phyloP scores from a whole-genome alignment of 495 filamentous ascomycete species.

The Penicillium ucsense region DNA sequence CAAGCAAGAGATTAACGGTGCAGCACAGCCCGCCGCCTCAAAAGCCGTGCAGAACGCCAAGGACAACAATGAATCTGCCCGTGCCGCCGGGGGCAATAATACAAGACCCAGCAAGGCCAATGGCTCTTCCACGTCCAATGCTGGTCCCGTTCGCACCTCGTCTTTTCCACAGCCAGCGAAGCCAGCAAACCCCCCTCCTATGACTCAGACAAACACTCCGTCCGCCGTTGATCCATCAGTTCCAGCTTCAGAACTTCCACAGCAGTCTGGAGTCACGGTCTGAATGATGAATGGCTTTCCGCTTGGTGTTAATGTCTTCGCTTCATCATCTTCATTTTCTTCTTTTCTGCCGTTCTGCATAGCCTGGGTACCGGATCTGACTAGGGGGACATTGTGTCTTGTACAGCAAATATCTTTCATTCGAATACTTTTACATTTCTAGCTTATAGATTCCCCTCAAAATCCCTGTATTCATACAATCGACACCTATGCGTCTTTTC shows the following conservation, averaged over 20 bases:
- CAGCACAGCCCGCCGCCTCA: slow-evolving; percentile 21
- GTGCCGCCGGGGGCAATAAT: slow-evolving; percentile 30
- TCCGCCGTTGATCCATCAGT: slow-evolving; percentile 12
- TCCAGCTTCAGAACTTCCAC: slow-evolving; percentile 12
- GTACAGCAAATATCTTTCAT: too few relatives aligned
- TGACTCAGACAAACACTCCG: background rate
- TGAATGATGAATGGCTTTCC: slow-evolving; percentile 4
- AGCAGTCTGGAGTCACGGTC: slow-evolving; percentile 18
- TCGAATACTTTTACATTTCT: background rate
- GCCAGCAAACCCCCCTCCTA: slow-evolving; percentile 12
- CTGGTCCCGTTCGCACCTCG: slow-evolving; percentile 34
- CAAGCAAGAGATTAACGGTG: slow-evolving; percentile 23
- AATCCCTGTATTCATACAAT: background rate
- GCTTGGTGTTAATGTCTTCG: background rate
- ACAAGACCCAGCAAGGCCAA: slow-evolving; percentile 18
- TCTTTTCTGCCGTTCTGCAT: slow-evolving; percentile 10
- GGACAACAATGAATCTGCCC: slow-evolving; percentile 37
- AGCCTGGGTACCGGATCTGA: slow-evolving; percentile 13
- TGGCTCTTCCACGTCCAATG: slow-evolving; percentile 12
- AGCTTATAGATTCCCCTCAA: slow-evolving; percentile 12
- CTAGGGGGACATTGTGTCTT: background rate
- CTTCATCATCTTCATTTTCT: background rate
- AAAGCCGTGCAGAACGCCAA: slow-evolving; percentile 46
- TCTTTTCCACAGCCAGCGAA: slow-evolving; percentile 22
- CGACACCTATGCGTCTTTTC: too few relatives aligned